Percentiles rank a stretch among this genome's conserved stretches.
Conservation (phyloP, 2,329 filamentous ascomycete genomes). For the Xylariaceae sp. region DNA sequence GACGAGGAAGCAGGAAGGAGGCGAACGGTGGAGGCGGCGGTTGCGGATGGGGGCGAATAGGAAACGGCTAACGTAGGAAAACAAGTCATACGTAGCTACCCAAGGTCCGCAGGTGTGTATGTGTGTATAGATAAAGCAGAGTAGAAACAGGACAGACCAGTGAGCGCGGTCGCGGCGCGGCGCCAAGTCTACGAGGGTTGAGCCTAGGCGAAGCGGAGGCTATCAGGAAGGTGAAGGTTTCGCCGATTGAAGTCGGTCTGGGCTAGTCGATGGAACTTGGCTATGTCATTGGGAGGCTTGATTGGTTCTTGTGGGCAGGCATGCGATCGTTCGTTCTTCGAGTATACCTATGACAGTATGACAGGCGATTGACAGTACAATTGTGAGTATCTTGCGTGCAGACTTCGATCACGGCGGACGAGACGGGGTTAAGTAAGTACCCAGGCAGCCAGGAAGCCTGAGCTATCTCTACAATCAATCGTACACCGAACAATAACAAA, state of each 20-base stretch:
- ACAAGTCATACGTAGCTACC: neutral
- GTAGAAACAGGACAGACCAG: conserved; percentile 5
- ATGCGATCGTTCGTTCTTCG: neutral
- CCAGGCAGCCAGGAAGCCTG: no score
- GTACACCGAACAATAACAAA: neutral
- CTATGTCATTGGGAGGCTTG: conserved; percentile 26
- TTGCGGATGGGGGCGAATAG: neutral
- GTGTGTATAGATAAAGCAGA: neutral
- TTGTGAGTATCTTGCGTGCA: no score
- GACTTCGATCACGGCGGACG: no score
- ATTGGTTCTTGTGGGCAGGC: neutral
- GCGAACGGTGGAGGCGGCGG: neutral
- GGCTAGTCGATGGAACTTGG: conserved; percentile 21
- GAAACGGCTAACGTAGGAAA: neutral
- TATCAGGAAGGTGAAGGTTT: conserved; percentile 28
- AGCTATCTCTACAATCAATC: no score
- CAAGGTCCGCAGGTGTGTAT: neutral
- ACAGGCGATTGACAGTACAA: neutral
- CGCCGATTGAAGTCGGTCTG: conserved; percentile 16
- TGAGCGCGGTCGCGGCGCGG: conserved; percentile 18
- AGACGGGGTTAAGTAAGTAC: no score
- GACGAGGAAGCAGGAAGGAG: neutral
- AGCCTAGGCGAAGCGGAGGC: conserved; percentile 20
- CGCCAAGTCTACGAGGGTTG: conserved; percentile 28
- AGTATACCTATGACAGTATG: neutral